Base-by-base conservation (phyloP, 139 green algal genomes). In the Closterium sp. region DNA sequence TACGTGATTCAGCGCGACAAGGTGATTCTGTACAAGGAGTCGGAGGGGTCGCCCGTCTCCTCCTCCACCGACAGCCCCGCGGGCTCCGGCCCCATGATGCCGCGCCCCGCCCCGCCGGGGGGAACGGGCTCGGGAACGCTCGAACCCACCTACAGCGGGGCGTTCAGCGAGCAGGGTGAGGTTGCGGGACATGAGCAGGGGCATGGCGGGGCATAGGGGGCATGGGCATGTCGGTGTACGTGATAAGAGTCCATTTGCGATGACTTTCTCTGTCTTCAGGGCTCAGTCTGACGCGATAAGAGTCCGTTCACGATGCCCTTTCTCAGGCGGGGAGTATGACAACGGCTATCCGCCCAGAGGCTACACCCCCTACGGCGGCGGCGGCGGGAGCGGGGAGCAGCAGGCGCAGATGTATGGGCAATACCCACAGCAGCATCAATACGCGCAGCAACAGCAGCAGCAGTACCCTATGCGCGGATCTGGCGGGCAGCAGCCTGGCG, bases 1-100 rank as follows among this genome's bases (percentile, higher is more conserved):
- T 92, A 70, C 86, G 89, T 92, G 24, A 88, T 89, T 22, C 89
- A 92, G 17, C 32, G 38, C 24, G 89, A 92, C 45, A 92, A 92
- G 89, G 89, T 92, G 24, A 28, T 92, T 22, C 86, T 92, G 2
- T 92, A 28, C 70, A 92, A 92, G 70, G 89, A 92, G 70, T 27
- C 89, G 11, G 89, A 92, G 27, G 89, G 89, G 10, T 88, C 70
- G 7, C 89, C 70, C 28, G 24, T 10, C 31, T 88, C 42, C n/a
- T 92, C 89, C n/a, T n/a, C 38, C 24, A 27, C 38, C 22, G 73
- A 27, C 45, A 92, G 89, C 42, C 89, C 89, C 32, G 24, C 89
- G 24, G 27, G 29, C 34, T 92, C 89, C 7, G 89, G 89, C 31
- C n/a, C 19, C 13, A 79, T 79, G 62, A 22, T 79, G 62, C 62